phyloP scores from a whole-genome alignment of 768 basidiomycete genomes.

The Macrocybe gigantea region DNA sequence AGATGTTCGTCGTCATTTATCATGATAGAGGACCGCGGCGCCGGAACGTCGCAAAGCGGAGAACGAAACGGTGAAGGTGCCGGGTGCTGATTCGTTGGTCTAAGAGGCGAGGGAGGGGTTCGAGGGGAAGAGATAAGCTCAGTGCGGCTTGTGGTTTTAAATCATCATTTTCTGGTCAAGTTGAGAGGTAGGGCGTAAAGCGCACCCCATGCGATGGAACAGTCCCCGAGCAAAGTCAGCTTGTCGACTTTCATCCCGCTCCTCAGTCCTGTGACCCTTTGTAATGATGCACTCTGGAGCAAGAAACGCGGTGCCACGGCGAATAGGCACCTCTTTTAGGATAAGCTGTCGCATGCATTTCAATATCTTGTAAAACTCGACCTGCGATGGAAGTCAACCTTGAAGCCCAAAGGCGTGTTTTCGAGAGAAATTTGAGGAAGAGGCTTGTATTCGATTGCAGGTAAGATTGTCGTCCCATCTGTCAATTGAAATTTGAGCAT shows the following conservation, averaged over 20 bases:
- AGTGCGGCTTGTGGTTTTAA: too few relatives aligned
- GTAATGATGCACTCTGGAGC: conserved; percentile 61
- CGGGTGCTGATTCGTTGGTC: conserved; percentile 8
- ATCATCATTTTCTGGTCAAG: not conserved
- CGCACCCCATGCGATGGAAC: conserved; percentile 63
- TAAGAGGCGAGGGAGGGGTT: conserved; percentile 4
- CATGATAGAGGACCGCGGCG: conserved; percentile 21
- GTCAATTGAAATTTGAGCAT: conserved; percentile 74
- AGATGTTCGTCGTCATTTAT: conserved; percentile 33
- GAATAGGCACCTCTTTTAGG: conserved; percentile 62
- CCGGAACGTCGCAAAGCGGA: conserved; percentile 34
- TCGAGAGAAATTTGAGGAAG: conserved; percentile 66
- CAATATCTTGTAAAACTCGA: not conserved
- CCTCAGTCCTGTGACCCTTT: conserved; percentile 57
- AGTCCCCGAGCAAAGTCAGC: conserved; percentile 58
- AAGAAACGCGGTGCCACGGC: conserved; percentile 70
- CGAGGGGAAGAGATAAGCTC: too few relatives aligned
- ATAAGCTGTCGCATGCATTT: conserved; percentile 43
- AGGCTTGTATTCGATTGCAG: conserved; percentile 74
- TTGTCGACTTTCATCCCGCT: conserved; percentile 55
- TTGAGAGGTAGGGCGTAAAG: conserved; percentile 4
- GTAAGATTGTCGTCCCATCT: conserved; percentile 66
- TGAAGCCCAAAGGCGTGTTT: conserved; percentile 75
- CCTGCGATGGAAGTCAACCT: conserved; percentile 41
- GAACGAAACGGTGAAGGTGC: conserved; percentile 19